Base-by-base conservation (phyloP, 2,329 filamentous ascomycete genomes). In the Epichloe elymi region DNA sequence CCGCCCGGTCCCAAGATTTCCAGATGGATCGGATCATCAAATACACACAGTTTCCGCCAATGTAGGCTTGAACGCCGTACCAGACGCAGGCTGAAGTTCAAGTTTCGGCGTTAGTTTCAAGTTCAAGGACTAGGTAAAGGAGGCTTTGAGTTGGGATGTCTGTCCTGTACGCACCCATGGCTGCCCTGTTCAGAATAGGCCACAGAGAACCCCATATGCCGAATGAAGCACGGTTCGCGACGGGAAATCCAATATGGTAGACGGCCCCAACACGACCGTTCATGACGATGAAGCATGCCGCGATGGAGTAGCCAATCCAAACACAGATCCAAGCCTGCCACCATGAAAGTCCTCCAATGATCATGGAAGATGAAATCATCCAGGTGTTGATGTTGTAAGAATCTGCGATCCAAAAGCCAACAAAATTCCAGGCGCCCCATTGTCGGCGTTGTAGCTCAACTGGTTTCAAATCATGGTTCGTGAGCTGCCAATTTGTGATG, bases 311-410 rank as follows among this genome's bases (percentile, higher is more conserved):
- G 50, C 90, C 89, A 30, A 90, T 70, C 83, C 88, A 91, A 42
- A 95, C 86, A 61, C 86, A 89, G n/a, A 88, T 70, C 83, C 85
- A 88, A 14, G 86, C 84, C 69, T 95, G 88, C 88, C 88, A 95
- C 88, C 88, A 95, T 7, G 86, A 87, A 20, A 94, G 73, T 12
- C 88, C 87, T 46, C 70, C 73, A 1, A 84, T 78, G 36, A 94
- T 87, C 79, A 88, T 89, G 38, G 85, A 82, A 1, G 85, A 88
- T 0, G 86, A 85, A 55, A 94, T 93, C 87, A 94, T 95, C 89
- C 88, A 94, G 2, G 88, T 93, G 67, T 91, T 93, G 63, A 93
- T 88, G 65, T 91, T 91, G 71, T 90, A 88, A 0, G 81, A 85
- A 67, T 91, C 86, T 33, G 86, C 84, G 60, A 93, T 78, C 87